A percentile compares a stretch with the other conserved stretches of the same genome.
Evolutionary conservation across 805 yeast genomes (phyloP).

Genomic region (Schizosaccharomyces cryophilus): DNA sequence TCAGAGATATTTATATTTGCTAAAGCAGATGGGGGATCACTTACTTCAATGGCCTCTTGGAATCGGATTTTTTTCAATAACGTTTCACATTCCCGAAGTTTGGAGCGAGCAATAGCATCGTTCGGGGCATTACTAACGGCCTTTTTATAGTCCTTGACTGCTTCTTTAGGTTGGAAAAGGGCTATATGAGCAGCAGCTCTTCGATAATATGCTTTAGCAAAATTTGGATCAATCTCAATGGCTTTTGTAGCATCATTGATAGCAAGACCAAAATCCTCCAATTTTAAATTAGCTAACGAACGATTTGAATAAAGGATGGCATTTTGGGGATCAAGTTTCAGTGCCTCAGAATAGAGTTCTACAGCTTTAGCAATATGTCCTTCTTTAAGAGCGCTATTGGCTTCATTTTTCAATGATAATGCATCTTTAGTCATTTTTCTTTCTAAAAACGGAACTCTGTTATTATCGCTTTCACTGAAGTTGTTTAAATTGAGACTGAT

Average conservation of each 20-base stretch:
- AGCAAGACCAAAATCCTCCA: slow-evolving; percentile 71
- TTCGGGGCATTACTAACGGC: slow-evolving; percentile 40
- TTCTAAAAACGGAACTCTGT: background rate
- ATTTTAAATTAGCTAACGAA: slow-evolving; percentile 62
- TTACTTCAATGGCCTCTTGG: slow-evolving; percentile 64
- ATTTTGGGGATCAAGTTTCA: slow-evolving; percentile 41
- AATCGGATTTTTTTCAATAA: slow-evolving; percentile 53
- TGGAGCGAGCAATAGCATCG: slow-evolving; percentile 41
- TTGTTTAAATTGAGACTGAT: too few relatives aligned
- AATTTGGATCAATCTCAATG: slow-evolving; percentile 36
- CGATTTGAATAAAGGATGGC: slow-evolving; percentile 82
- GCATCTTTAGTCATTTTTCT: slow-evolving; percentile 27
- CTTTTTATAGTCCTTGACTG: slow-evolving; percentile 39
- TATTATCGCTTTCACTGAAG: too few relatives aligned
- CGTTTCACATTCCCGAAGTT: slow-evolving; percentile 36
- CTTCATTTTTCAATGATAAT: slow-evolving; percentile 57
- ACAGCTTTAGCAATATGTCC: slow-evolving; percentile 50
- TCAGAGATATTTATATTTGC: slow-evolving; percentile 24
- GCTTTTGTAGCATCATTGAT: slow-evolving; percentile 56
- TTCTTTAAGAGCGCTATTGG: slow-evolving; percentile 67
- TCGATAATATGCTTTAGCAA: slow-evolving; percentile 64
- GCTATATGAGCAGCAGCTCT: slow-evolving; percentile 66
- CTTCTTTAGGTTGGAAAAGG: slow-evolving; percentile 46
- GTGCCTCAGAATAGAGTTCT: slow-evolving; percentile 56
- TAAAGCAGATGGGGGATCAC: slow-evolving; percentile 29